phyloP scores from a whole-genome alignment of 228 moss, liverwort and hornwort species.

The Sphagnum magellanicum region DNA sequence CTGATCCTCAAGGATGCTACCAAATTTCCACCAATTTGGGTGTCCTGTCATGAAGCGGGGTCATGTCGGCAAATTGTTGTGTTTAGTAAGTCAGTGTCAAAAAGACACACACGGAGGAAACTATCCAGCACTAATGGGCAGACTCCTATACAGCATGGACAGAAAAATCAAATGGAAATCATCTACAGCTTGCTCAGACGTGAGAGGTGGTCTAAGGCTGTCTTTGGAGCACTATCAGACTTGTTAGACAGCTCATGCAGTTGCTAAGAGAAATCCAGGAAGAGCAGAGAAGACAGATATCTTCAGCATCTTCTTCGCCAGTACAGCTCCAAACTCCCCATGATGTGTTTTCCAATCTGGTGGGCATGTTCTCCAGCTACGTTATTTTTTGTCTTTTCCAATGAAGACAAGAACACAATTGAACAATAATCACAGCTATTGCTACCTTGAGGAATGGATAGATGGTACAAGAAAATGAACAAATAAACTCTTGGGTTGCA shows the following conservation, averaged over 20 bases:
- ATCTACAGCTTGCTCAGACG: background rate
- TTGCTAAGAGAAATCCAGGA: background rate
- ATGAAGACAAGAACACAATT: background rate
- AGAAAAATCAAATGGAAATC: background rate
- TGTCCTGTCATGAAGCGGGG: background rate
- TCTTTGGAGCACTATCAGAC: background rate
- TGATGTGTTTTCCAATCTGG: background rate
- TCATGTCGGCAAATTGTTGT: background rate
- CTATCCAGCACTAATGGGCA: background rate
- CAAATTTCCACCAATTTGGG: background rate
- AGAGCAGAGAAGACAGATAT: background rate
- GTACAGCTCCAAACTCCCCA: background rate
- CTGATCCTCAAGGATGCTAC: background rate
- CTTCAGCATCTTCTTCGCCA: background rate
- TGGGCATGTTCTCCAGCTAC: background rate
- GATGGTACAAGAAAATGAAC: background rate
- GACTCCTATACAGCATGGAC: background rate
- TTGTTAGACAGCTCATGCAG: background rate
- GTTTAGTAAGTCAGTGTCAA: background rate
- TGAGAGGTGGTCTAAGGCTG: background rate
- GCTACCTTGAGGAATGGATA: background rate
- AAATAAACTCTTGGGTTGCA: background rate
- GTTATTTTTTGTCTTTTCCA: background rate
- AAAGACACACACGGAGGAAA: background rate
- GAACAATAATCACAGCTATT: background rate